phyloP scores from a whole-genome alignment of 306 rosid genomes.

The Glycyrrhiza uralensis region DNA sequence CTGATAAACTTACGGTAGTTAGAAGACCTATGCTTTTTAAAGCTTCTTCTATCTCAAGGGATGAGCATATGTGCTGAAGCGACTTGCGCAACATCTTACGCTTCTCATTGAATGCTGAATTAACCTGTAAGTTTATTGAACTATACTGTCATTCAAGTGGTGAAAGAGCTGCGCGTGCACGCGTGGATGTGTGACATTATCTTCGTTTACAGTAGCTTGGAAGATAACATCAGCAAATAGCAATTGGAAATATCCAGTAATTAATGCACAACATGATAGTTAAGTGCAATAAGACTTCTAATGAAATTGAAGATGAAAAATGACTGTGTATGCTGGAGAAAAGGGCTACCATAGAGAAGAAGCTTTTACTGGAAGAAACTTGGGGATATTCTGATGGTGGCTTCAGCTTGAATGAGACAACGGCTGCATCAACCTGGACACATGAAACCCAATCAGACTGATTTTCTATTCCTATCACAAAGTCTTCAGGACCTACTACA shows the following conservation, averaged over 20 bases:
- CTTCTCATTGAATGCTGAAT: conserved; percentile 89
- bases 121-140: conserved; percentile 45
- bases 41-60: conserved; percentile 71
- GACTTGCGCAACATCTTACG: conserved; percentile 87
- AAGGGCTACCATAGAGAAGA: conserved; percentile 75
- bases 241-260: background rate
- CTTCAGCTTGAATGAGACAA: conserved; percentile 81
- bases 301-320: conserved; percentile 22
- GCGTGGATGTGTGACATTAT: background rate
- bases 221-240: background rate
- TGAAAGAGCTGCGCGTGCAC: background rate
- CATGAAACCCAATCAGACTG: conserved; percentile 23
- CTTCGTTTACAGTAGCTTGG: conserved; percentile 6
- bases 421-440: conserved; percentile 87
- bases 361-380: conserved; percentile 75
- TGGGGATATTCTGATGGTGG: conserved; percentile 57
- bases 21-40: conserved; percentile 57
- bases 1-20: conserved; percentile 54
- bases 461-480: background rate
- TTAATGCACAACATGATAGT: background rate
- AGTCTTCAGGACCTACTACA: background rate
- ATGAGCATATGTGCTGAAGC: conserved; percentile 71
- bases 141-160: conserved; percentile 4
- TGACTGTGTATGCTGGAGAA: conserved; percentile 11
- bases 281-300: background rate